Conservation (phyloP, 495 filamentous ascomycete genomes). For the Apodospora peruviana region DNA sequence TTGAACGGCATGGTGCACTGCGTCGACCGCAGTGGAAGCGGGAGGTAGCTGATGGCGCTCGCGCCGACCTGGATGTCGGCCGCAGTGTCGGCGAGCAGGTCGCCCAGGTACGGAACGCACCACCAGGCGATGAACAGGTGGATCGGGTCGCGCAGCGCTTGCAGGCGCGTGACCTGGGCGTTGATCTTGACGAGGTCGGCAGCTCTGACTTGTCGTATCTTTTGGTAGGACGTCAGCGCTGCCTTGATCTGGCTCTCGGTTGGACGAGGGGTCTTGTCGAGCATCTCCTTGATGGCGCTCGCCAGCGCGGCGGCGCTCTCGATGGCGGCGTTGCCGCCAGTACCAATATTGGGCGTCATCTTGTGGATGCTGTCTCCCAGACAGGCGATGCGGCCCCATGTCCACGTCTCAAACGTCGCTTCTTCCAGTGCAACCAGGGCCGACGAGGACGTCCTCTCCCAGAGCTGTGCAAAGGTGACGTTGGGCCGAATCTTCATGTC, state of each 20-base stretch:
- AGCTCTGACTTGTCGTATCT: not conserved
- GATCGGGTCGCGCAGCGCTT: not conserved
- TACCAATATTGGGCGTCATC: conserved; percentile 30
- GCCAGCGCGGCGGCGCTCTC: conserved; percentile 16
- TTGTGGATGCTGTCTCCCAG: conserved; percentile 51
- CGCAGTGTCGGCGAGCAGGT: not conserved
- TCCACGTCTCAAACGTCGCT: conserved; percentile 38
- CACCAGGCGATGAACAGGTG: not conserved
- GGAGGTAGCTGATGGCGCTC: no score
- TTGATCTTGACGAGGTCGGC: not conserved
- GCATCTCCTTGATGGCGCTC: conserved; percentile 10
- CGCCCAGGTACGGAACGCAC: not conserved
- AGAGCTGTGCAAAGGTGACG: conserved; percentile 28
- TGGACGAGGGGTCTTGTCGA: not conserved
- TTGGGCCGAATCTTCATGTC: conserved; percentile 22
- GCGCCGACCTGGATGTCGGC: no score
- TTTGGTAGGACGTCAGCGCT: not conserved
- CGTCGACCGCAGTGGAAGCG: no score
- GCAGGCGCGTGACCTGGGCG: no score
- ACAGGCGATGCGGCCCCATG: conserved; percentile 39
- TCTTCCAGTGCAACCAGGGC: conserved; percentile 31
- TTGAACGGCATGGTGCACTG: no score
- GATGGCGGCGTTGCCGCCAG: conserved; percentile 20
- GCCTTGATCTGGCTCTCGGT: no score
- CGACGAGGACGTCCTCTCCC: conserved; percentile 10